These are phyloP conservation scores for Fistulifera solaris DNA, from an alignment of 108 stramenopile genomes.

Conservation along the genomic window DNA sequence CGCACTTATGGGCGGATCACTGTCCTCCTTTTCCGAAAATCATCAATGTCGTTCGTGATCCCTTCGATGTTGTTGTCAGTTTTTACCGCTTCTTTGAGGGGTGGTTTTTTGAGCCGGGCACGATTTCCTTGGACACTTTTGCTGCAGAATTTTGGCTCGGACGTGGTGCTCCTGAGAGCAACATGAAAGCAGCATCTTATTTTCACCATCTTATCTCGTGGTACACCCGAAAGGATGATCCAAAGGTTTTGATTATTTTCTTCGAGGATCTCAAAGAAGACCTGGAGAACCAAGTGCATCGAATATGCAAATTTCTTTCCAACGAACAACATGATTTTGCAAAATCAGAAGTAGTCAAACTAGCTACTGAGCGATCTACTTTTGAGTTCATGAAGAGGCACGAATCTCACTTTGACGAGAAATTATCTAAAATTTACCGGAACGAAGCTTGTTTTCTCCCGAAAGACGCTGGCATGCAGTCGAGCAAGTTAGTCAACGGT, in stretches of 20 bases:
- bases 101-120: slow-evolving; percentile 40
- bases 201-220: slow-evolving; percentile 36
- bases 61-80: slow-evolving; percentile 25
- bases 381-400: slow-evolving; percentile 32
- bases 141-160: slow-evolving; percentile 40
- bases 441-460: slow-evolving; percentile 40
- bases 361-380: slow-evolving; percentile 9
- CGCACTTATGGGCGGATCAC: slow-evolving; percentile 33
- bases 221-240: slow-evolving; percentile 28
- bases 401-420: slow-evolving; percentile 32
- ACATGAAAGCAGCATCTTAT: slow-evolving; percentile 39
- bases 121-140: slow-evolving; percentile 29
- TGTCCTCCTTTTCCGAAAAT: slow-evolving; percentile 29
- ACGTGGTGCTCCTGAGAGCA: slow-evolving; percentile 21
- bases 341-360: slow-evolving; percentile 5
- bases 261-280: slow-evolving; percentile 36
- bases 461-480: slow-evolving; percentile 25
- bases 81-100: slow-evolving; percentile 42
- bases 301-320: slow-evolving; percentile 23
- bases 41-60: slow-evolving; percentile 34
- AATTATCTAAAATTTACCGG: slow-evolving; percentile 25
- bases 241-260: slow-evolving; percentile 28
- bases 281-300: slow-evolving; percentile 16
- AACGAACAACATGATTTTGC: slow-evolving; percentile 15
- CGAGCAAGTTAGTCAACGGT: slow-evolving; percentile 22